Percentiles rank a stretch among this genome's conserved stretches.
These are phyloP conservation scores for Eucalyptus viminalis DNA, from an alignment of 345 rosid genomes.

Conservation along the genomic window DNA sequence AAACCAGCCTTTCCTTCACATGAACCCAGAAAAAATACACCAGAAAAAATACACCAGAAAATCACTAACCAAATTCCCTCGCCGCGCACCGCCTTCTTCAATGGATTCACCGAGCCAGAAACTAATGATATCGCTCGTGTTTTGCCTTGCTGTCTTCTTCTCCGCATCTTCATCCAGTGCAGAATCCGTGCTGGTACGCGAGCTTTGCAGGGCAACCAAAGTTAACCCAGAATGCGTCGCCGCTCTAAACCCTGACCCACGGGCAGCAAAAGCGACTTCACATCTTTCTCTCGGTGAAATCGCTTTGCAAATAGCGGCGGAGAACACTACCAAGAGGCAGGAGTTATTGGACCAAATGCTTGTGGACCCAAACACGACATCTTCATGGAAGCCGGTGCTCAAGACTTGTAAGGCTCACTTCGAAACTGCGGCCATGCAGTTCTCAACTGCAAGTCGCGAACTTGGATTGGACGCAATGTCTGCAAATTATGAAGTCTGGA, in stretches of 20 bases:
- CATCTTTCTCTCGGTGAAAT: neutral
- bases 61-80: neutral
- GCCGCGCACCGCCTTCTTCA: neutral
- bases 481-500: neutral
- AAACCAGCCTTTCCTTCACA: neutral
- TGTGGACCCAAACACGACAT: neutral
- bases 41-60: neutral
- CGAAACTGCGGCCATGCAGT: neutral
- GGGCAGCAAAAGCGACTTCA: neutral
- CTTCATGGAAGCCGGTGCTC: neutral
- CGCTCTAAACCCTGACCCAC: neutral
- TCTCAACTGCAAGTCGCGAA: neutral
- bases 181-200: neutral
- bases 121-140: neutral
- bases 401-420: neutral
- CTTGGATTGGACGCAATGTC: neutral
- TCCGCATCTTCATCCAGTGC: neutral
- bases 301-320: neutral
- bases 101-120: neutral
- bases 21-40: neutral
- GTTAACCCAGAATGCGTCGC: neutral
- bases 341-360: neutral
- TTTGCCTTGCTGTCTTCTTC: neutral
- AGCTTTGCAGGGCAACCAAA: neutral
- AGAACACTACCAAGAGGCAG: neutral